Conservation (phyloP, 306 rosid genomes). For the Cicer judaicum region DNA sequence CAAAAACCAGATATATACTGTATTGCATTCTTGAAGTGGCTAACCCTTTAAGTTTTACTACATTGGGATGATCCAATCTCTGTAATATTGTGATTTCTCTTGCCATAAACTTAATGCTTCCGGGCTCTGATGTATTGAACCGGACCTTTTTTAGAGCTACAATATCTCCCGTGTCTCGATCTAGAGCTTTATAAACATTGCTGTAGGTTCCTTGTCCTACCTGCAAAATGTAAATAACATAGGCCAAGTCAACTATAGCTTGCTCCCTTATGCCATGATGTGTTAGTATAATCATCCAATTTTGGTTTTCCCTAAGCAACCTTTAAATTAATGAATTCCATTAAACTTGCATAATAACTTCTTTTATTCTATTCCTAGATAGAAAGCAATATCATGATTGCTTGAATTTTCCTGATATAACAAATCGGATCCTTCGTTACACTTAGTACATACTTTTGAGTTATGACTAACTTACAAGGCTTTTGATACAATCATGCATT, state of each 20-base stretch:
- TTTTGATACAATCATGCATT: constrained; percentile 19
- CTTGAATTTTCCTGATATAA: constrained; percentile 10
- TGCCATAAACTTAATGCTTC: constrained; percentile 91
- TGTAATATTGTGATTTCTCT: constrained; percentile 79
- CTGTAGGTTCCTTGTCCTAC: constrained; percentile 99
- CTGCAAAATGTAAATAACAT: constrained; percentile 52
- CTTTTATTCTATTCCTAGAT: constrained; percentile 8
- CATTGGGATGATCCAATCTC: constrained; percentile 86
- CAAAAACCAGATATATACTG: constrained; percentile 89
- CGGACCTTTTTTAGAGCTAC: constrained; percentile 91
- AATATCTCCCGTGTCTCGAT: constrained; percentile 69
- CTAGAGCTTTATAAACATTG: constrained; percentile 94
- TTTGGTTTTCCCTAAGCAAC: constrained; percentile 6
- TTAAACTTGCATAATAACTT: constrained; percentile 11
- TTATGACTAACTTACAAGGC: background rate
- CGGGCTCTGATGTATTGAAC: constrained; percentile 82
- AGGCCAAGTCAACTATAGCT: constrained; percentile 1
- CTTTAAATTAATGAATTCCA: background rate
- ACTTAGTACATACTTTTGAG: background rate
- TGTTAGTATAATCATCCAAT: constrained; percentile 9
- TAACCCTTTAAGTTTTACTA: constrained; percentile 82
- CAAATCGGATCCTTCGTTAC: background rate
- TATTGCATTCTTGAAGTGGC: constrained; percentile 94
- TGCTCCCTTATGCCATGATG: constrained; percentile 27
- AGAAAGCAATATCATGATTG: constrained; percentile 31